phyloP scores from a whole-genome alignment of 768 basidiomycete species.

The Boletus sensibilis region DNA sequence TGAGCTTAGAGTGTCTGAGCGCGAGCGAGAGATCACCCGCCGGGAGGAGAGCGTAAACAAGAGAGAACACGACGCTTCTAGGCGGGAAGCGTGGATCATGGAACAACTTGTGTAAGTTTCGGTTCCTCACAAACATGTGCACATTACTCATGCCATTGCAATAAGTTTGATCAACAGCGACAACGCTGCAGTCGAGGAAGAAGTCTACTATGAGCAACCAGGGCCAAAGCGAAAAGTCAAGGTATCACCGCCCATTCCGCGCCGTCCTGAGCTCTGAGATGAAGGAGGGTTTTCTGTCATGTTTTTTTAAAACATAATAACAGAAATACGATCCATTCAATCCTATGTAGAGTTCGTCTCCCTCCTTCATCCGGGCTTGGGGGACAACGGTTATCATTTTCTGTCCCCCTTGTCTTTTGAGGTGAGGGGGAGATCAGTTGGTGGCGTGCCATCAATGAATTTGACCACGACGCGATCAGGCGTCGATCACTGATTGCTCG shows the following conservation, averaged over 20 bases:
- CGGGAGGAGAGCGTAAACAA: constrained; percentile 85
- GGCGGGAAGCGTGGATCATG: constrained; percentile 91
- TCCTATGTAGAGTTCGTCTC: constrained; percentile 72
- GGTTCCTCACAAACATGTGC: background rate
- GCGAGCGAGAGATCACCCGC: constrained; percentile 82
- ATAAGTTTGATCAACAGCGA: constrained; percentile 71
- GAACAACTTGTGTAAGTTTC: constrained; percentile 79
- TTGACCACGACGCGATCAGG: constrained; percentile 30
- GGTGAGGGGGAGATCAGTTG: constrained; percentile 39
- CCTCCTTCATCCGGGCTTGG: constrained; percentile 91
- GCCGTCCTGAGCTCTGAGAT: constrained; percentile 94
- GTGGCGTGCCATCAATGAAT: constrained; percentile 24
- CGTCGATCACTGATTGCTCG: constrained; percentile 28
- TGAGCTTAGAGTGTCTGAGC: constrained; percentile 80
- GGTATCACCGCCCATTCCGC: constrained; percentile 81
- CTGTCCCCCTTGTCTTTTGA: constrained; percentile 68
- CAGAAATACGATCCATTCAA: constrained; percentile 31
- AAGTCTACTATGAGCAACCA: constrained; percentile 74
- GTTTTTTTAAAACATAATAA: constrained; percentile 29
- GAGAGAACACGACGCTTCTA: constrained; percentile 81
- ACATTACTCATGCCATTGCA: constrained; percentile 6
- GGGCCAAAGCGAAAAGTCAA: constrained; percentile 76
- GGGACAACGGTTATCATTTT: constrained; percentile 71
- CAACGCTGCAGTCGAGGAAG: constrained; percentile 68
- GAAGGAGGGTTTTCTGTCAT: constrained; percentile 67